Conservation (phyloP, 345 rosid species). For the Salix purpurea region DNA sequence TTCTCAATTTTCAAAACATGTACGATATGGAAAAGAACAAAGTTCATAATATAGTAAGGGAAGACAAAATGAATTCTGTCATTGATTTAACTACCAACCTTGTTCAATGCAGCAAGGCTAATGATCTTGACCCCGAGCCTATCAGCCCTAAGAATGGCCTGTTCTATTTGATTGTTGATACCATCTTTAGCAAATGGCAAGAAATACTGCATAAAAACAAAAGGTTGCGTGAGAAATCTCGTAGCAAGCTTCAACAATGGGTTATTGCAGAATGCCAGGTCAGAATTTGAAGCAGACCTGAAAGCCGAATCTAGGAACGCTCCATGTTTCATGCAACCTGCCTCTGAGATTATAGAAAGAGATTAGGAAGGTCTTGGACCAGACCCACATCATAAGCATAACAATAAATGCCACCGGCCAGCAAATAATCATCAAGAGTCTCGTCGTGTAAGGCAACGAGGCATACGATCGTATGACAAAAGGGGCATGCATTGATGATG, state of each 20-base stretch:
- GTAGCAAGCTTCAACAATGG: neutral
- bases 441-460: constrained; percentile 48
- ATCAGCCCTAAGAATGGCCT: constrained; percentile 77
- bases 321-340: constrained; percentile 71
- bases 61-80: too few species aligned
- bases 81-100: constrained; percentile 33
- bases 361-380: constrained; percentile 61
- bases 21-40: neutral
- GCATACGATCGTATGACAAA: constrained; percentile 54
- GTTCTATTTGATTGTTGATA: constrained; percentile 73
- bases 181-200: constrained; percentile 87
- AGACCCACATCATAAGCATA: constrained; percentile 66
- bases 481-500: constrained; percentile 60
- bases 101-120: constrained; percentile 93
- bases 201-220: constrained; percentile 62
- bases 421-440: constrained; percentile 39
- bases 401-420: constrained; percentile 44
- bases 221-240: neutral
- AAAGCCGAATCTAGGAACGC: constrained; percentile 79
- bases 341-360: constrained; percentile 65
- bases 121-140: constrained; percentile 80
- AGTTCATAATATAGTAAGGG: too few species aligned
- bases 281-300: constrained; percentile 43
- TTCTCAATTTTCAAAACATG: neutral
- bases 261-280: neutral